Percentiles rank a stretch among this genome's conserved stretches.
Evolutionary conservation across 176 grass and related monocot genomes (phyloP).

Genomic region (Calamus simplicifolius): DNA sequence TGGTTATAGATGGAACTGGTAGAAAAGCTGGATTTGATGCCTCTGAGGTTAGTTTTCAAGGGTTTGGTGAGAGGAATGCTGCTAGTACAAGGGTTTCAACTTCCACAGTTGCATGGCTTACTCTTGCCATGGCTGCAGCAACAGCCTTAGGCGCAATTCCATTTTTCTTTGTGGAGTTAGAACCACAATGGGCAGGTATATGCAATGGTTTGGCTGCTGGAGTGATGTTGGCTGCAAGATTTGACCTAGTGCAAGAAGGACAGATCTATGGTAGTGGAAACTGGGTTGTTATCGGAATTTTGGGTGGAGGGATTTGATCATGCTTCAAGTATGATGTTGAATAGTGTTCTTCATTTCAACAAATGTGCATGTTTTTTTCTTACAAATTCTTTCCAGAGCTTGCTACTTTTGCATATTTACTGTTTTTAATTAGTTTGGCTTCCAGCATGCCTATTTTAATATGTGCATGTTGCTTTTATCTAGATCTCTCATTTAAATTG

Average conservation of each 20-base stretch:
- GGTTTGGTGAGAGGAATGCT: not conserved
- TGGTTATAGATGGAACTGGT: conserved; percentile 35
- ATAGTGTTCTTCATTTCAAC: too few species aligned
- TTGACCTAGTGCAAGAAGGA: conserved; percentile 88
- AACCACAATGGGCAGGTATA: conserved; percentile 70
- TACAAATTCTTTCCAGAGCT: too few species aligned
- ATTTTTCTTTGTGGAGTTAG: conserved; percentile 91
- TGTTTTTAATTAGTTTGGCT: too few species aligned
- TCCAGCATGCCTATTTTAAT: too few species aligned
- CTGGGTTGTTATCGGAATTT: conserved; percentile 87
- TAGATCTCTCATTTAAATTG: too few species aligned
- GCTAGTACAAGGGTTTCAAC: conserved; percentile 39
- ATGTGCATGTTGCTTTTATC: too few species aligned
- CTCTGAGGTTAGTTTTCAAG: conserved; percentile 4
- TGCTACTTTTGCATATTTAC: too few species aligned
- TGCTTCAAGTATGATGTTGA: conserved; percentile 31
- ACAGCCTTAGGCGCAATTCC: conserved; percentile 75
- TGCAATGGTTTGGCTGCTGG: conserved; percentile 84
- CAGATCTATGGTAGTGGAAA: conserved; percentile 69
- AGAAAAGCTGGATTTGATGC: conserved; percentile 25
- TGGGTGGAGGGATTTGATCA: conserved; percentile 59
- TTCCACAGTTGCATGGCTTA: conserved; percentile 75
- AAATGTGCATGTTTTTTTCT: too few species aligned
- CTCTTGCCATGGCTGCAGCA: conserved; percentile 81
- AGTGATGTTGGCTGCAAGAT: conserved; percentile 94